Evolutionary conservation across 208 protist genomes (phyloP), one percentile per base, ranked within the genome.

Genomic region (Leishmania mexicana): DNA sequence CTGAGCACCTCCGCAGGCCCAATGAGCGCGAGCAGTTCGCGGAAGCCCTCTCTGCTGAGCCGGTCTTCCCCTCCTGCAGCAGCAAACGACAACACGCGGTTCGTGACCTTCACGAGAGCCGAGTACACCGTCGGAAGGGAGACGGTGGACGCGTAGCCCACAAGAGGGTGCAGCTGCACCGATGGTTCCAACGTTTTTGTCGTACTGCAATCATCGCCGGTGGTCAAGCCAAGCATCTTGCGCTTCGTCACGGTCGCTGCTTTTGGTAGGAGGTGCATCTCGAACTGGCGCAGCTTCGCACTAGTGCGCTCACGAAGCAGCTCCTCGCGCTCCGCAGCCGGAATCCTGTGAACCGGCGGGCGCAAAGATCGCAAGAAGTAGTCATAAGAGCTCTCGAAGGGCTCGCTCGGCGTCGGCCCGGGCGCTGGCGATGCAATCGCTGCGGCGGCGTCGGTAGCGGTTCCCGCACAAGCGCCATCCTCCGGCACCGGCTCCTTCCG

Each of bases 311-410:
- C 79, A 7, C 85, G 81, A 57, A 75, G 7, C 38, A 67, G 53
- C 3, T 83, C 64, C 49, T 83, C 47, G 8, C 81, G 80, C 74
- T 86, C 75, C 67, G 76, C 78, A 3, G 31, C 42, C 0, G 84
- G 74, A 17, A 49, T 51, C 53, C 24, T 82, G 31, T 81, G 35
- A 65, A 80, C 54, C 65, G 86, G 81, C 15, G 84, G 84, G 53
- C 85, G 83, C 17, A 82, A 81, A 13, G 84, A 62, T 17, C 88
- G 79, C 51, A 96, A 78, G 60, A 93, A 92, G 71, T 88, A 92
- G 68, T 96, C 93, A 51, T 89, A 90, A 45, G 92, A 92, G 80
- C 90, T 94, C 60, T 94, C 90, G 42, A 88, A 88, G 11, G 85
- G 74, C 1, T 15, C 21, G 35, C 68, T 24, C 5, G 45, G 54